Evolutionary conservation across 1,139 yeast species (phyloP).

Genomic region (Eremothecium sinecaudum): DNA sequence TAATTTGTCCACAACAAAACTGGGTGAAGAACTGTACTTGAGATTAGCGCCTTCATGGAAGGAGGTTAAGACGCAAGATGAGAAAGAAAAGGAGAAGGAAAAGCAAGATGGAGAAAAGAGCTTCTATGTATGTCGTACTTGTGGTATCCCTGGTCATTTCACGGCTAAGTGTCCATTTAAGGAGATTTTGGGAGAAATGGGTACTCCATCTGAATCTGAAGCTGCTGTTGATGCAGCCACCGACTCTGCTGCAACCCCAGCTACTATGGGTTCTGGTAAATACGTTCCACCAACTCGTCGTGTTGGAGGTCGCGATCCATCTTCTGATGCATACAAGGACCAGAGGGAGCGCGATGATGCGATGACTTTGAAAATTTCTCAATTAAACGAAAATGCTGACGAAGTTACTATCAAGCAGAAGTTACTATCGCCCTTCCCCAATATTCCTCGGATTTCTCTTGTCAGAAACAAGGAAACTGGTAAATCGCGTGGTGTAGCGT

Average conservation of each 20-base stretch:
- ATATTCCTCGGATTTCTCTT: conserved; percentile 70
- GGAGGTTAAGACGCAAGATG: conserved; percentile 54
- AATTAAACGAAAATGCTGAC: conserved; percentile 76
- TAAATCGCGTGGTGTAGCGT: conserved; percentile 94
- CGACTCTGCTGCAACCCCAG: conserved; percentile 31
- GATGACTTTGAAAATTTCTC: conserved; percentile 83
- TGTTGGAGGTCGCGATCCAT: conserved; percentile 46
- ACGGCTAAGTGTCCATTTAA: conserved; percentile 94
- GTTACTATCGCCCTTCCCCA: conserved; percentile 65
- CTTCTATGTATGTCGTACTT: conserved; percentile 66
- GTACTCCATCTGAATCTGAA: conserved; percentile 32
- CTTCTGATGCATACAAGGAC: conserved; percentile 35
- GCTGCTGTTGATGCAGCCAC: conserved; percentile 34
- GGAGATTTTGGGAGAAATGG: conserved; percentile 62
- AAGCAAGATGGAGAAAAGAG: conserved; percentile 41
- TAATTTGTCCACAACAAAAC: conserved; percentile 76
- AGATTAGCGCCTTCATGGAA: conserved; percentile 67
- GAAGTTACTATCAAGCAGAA: conserved; percentile 73
- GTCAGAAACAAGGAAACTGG: conserved; percentile 92
- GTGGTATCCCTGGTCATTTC: conserved; percentile 84
- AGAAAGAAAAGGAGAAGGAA: conserved; percentile 50
- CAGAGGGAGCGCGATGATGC: conserved; percentile 71
- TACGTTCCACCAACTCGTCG: conserved; percentile 64
- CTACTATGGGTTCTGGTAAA: conserved; percentile 31
- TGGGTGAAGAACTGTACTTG: conserved; percentile 73